Evolutionary conservation across 2,329 filamentous ascomycete species (phyloP).

Genomic region (Scleromitrula shiraiana): DNA sequence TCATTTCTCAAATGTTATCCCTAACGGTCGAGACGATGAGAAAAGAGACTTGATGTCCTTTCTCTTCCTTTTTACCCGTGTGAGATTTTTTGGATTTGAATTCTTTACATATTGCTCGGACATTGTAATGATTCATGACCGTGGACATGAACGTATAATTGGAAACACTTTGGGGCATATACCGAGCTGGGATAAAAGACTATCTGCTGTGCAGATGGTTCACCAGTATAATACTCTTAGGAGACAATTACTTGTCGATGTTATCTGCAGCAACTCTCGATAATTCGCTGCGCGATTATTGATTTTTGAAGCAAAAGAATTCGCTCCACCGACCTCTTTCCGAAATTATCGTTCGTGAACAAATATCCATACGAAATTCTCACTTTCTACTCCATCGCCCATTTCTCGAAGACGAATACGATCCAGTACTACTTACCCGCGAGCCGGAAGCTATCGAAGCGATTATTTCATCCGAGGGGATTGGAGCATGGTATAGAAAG

Average conservation of each 20-base stretch:
- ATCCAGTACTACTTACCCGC: background rate
- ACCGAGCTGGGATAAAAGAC: background rate
- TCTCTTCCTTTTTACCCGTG: background rate
- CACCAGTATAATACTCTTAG: background rate
- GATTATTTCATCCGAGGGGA: background rate
- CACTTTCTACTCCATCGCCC: background rate
- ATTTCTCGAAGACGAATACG: background rate
- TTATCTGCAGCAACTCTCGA: background rate
- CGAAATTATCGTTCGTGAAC: background rate
- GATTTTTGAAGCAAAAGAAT: background rate
- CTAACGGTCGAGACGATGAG: background rate
- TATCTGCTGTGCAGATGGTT: background rate
- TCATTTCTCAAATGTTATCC: background rate
- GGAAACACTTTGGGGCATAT: background rate
- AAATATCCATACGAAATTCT: background rate
- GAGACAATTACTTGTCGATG: background rate
- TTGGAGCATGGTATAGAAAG: background rate
- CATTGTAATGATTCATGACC: background rate
- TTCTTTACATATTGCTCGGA: background rate
- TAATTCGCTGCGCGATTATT: background rate
- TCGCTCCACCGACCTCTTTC: background rate
- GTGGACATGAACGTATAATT: background rate
- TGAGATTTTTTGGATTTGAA: background rate
- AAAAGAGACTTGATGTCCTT: constrained; percentile 7
- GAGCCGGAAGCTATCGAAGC: background rate